Base-by-base conservation (phyloP, 2,329 filamentous ascomycete species). In the Hortaea sp. region DNA sequence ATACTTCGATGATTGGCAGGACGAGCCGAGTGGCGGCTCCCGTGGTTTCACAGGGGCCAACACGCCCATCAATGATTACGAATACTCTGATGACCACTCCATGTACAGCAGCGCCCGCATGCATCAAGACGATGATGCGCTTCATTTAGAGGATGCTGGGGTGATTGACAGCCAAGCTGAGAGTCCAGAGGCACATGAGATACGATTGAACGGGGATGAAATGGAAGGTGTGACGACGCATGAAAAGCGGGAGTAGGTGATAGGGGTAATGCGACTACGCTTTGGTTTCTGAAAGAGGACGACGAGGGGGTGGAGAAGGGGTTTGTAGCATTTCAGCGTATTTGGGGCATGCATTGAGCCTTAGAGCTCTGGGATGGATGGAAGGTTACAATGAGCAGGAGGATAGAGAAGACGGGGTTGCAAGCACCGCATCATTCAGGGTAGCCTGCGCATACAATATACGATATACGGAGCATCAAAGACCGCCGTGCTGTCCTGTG, bases 121-220 rank as follows among this genome's bases (percentile, higher is more conserved):
- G 32, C 37, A 39, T 20, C 9, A n/a, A 20, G 13, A 39, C 20
- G 32, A 39, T 7, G 20, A 4, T 20, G 11, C 41, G 13, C 20
- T 34, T 9, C 45, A 48, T 31, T 1, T 48, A 28, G 45, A 48
- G 42, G 35, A 48, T 29, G 31, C 45, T 9, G 45, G 41, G 10
- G 11, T n/a, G 7, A 37, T 28, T 13, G 29, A 6, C 5, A 32
- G 20, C 7, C 27, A 39, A 9, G 5, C 40, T 20, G 38, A 11
- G 4, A 46, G 44, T 35, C 45, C 42, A 20, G 12, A 12, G 7
- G 45, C 45, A 7, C 13, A 39, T 20, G 37, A 39, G 37, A n/a
- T 39, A 12, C 37, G 13, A 7, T 39, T 39, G 9, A 7, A n/a
- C 20, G 20, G 20, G 20, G 37, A 39, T 27, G 37, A 39, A 7